Percentiles rank a stretch among this genome's conserved stretches.
These are phyloP conservation scores for Erythrobasidium hasegawianum DNA, from an alignment of 1,284 basidiomycete genomes.

Conservation along the genomic window DNA sequence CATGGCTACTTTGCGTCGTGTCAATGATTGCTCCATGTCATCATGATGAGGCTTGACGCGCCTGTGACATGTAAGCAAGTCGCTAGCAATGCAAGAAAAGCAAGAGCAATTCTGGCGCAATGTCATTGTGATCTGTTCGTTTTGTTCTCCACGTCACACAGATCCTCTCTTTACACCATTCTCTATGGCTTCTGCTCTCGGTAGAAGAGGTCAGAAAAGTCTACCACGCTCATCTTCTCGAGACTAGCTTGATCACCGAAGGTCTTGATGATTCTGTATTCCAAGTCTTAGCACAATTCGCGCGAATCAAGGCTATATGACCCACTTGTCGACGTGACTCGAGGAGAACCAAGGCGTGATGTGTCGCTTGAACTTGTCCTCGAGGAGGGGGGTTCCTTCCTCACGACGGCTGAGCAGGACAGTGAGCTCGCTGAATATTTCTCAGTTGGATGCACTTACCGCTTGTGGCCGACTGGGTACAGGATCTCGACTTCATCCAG, in stretches of 20 bases:
- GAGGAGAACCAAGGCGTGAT: slow-evolving; percentile 70
- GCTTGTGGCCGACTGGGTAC: slow-evolving; percentile 52
- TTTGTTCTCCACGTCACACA: no score
- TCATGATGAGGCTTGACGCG: neutral
- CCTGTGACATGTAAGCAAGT: slow-evolving; percentile 19
- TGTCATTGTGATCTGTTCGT: no score
- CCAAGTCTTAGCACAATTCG: slow-evolving; percentile 28
- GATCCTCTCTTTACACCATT: slow-evolving; percentile 1
- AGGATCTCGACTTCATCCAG: slow-evolving; percentile 83
- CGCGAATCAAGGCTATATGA: slow-evolving; percentile 33
- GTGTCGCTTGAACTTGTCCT: slow-evolving; percentile 66
- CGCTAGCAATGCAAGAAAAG: neutral
- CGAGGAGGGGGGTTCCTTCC: slow-evolving; percentile 82
- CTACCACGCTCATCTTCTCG: slow-evolving; percentile 66
- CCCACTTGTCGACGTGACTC: slow-evolving; percentile 67
- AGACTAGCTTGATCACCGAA: slow-evolving; percentile 66
- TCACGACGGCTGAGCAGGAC: slow-evolving; percentile 55
- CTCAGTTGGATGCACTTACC: no score
- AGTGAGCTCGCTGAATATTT: no score
- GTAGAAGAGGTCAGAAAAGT: slow-evolving; percentile 82
- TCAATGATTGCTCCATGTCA: neutral
- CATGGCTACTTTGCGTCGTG: slow-evolving; percentile 11
- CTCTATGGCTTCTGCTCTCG: slow-evolving; percentile 36
- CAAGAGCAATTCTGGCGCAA: neutral
- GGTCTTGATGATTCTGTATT: slow-evolving; percentile 64